Base-by-base conservation (phyloP, 768 basidiomycete species). In the Nidularia pulvinata region DNA sequence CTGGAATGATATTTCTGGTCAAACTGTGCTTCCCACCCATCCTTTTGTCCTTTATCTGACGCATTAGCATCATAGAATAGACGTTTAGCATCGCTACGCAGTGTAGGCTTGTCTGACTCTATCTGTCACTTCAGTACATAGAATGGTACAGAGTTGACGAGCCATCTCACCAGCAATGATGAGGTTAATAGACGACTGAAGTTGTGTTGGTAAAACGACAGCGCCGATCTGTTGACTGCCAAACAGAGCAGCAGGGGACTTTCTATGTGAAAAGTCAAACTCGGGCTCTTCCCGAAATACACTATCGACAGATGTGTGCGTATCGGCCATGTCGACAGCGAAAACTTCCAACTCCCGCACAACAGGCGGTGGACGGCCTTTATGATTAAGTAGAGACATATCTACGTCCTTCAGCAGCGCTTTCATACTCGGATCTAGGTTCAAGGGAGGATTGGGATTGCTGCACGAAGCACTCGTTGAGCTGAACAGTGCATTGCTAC, bases 171-270 rank as follows among this genome's bases (percentile, higher is more conserved):
- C 81, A 52, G 81, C 74, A 55, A 98, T 89, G 50, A 95, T 75
- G 7, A 68, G 60, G 53, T 79, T 77, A 48, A 97, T 86, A 4
- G 87, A 72, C 10, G 75, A 74, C 58, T 86, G 80, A 43, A 98
- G 75, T 66, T 94, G 87, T 7, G 78, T 67, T 0, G 95, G 88
- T 10, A 98, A 62, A 10, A 87, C 71, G 6, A 94, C 83, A 44
- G 85, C 72, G 7, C 92, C 91, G 47, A 92, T 78, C 43, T 79
- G 72, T 53, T 84, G 77, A 59, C 89, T 88, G 14, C 94, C 95
- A 66, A 91, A 91, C 22, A 75, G 72, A 16, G 93, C 93, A 19
- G 91, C 93, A 43, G 91, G 89, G 25, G 92, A 93, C 64, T 89
- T 89, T 66, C 80, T 64, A 59, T 74, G 58, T 30, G 19, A 14